Base-by-base conservation (phyloP, 2,329 filamentous ascomycete species). In the Penicillium paneum region DNA sequence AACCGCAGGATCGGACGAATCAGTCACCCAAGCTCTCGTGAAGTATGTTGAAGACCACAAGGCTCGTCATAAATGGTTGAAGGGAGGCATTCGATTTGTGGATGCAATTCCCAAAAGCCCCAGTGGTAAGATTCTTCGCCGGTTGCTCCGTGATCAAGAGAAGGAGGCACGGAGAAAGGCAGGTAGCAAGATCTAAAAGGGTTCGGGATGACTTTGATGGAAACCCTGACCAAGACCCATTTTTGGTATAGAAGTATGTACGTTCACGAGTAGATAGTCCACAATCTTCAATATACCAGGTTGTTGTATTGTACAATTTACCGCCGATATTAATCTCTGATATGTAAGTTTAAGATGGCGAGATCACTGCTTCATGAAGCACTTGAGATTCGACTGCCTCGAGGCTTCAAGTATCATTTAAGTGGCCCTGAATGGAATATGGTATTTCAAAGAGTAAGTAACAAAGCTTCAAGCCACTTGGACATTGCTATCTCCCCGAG, bases 91-190 rank as follows among this genome's bases (percentile, higher is more conserved):
- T 10, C 79, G 83, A 56, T 83, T 82, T 59, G 73, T 83, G 34
- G 79, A 82, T 54, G 74, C 69, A 0, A 79, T 86, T 58, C 83
- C 83, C 0, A 86, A 86, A 73, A 83, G 79, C 41, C 81, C 83
- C 0, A 83, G 80, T 56, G 83, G 83, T 1, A 86, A 86, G 78
- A 86, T 86, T 56, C 65, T 86, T 59, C 71, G 84, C 46, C 80
- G 84, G 49, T 70, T 89, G 43, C 73, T 95, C 63, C 79, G 89
- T 39, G 90, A 95, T 66, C 82, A 83, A 66, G 90, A 94, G 74
- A 88, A 79, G 76, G 85, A 87, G 68, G 79, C 78, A 55, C 81
- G 87, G 68, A 83, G 83, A 68, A 80, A 81, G 63, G 76, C 81
- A 57, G 86, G 86, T 0, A 78, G 85, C 11, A 92, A 85, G 78